A percentile compares a stretch with the other conserved stretches of the same genome.
Conservation (phyloP, 352 stramenopile species). For the Globisporangium ultimum region DNA sequence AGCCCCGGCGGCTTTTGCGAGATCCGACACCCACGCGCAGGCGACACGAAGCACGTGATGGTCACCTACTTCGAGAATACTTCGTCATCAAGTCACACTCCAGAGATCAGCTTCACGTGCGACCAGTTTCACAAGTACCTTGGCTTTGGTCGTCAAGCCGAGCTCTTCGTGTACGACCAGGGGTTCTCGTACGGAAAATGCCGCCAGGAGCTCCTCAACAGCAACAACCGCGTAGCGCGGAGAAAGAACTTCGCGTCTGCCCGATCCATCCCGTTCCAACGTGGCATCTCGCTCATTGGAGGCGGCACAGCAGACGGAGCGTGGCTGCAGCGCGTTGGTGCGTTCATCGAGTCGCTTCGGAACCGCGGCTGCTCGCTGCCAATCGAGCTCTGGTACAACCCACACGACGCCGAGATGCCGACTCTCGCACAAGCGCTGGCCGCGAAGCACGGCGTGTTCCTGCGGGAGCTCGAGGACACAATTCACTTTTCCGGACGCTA, state of each 20-base stretch:
- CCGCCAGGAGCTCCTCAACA: constrained; percentile 18
- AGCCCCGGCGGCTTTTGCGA: no score
- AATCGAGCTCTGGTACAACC: constrained; percentile 63
- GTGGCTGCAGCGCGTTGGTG: constrained; percentile 41
- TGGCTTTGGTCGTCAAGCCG: constrained; percentile 24
- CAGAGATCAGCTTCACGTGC: constrained; percentile 22
- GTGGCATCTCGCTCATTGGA: constrained; percentile 35
- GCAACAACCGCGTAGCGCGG: constrained; percentile 10
- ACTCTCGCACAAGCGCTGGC: constrained; percentile 35
- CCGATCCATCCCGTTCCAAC: constrained; percentile 19
- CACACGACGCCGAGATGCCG: constrained; percentile 25
- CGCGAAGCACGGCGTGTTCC: constrained; percentile 26
- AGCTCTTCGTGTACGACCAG: constrained; percentile 33
- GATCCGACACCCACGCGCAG: no score
- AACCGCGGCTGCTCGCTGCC: constrained; percentile 33
- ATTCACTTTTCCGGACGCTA: constrained; percentile 29
- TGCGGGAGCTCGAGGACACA: constrained; percentile 49
- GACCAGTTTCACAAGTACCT: constrained; percentile 33
- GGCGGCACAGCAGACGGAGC: constrained; percentile 20
- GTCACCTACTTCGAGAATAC: no score
- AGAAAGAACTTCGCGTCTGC: constrained; percentile 17
- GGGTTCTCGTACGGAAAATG: constrained; percentile 27
- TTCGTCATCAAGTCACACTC: no score
- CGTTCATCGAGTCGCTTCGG: constrained; percentile 29
- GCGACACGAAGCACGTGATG: no score